Evolutionary conservation across 441 rosid species (phyloP).

Genomic region (Syzygium syzygioides): DNA sequence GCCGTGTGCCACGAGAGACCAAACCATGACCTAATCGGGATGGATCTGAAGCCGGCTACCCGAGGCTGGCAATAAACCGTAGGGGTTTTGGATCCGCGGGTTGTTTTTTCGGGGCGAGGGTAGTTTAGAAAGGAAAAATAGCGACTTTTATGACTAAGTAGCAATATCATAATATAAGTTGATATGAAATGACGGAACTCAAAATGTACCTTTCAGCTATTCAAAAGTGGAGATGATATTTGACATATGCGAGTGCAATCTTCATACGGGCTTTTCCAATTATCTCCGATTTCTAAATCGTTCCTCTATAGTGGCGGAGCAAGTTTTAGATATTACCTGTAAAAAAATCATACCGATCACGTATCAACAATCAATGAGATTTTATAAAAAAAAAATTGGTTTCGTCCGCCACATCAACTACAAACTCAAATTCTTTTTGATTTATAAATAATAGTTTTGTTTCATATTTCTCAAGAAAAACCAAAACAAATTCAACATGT

Average conservation of each 20-base stretch:
- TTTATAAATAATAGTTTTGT: neutral
- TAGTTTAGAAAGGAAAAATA: neutral
- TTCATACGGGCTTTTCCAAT: neutral
- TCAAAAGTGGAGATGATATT: neutral
- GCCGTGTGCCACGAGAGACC: neutral
- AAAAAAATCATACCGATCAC: neutral
- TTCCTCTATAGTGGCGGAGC: neutral
- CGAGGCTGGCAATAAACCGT: accelerated
- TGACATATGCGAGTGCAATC: neutral
- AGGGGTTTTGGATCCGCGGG: accelerated
- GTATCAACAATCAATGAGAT: neutral
- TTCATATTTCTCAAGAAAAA: neutral
- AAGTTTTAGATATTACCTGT: neutral
- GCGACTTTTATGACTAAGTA: neutral
- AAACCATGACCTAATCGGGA: neutral
- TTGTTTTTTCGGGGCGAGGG: neutral
- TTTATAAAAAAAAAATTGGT: neutral
- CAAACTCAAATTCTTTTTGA: neutral
- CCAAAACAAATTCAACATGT: neutral
- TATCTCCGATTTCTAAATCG: neutral
- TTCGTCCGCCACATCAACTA: accelerated
- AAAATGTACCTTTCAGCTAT: neutral
- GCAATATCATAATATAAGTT: neutral
- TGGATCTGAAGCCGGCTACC: neutral
- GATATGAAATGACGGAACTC: neutral